Evolutionary conservation across 148 eudicot genomes (phyloP), one percentile per base, ranked within the genome.

Genomic region (Vaccinium corymbosum): DNA sequence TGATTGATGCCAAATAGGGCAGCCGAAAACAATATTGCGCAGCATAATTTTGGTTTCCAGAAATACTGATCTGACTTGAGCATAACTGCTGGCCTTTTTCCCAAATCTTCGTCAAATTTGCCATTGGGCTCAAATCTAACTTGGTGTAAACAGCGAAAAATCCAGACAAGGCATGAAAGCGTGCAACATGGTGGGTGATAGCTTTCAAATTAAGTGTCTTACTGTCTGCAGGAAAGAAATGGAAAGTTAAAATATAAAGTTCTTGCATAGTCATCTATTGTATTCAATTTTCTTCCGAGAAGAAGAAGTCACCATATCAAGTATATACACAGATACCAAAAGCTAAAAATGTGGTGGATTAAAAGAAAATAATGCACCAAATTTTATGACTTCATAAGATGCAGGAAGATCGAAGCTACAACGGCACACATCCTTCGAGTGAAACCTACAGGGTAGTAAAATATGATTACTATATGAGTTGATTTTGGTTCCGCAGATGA

Each of bases 151-250:
- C 90, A 50, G 92, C 98, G 53, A 89, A 95, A 87, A 95, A 95
- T 62, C 97, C 97, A 17, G 98, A 93, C 81, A 95, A 86, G 81
- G 98, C 98, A 81, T 95, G 94, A 82, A 91, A 95, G 22, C 86
- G 92, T 50, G 83, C 25, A 76, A 85, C 81, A 3, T 83, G 68
- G 61, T 83, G 86, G 55, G 90, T 84, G 59, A 49, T 61, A 1
- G 16, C 76, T 46, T 84, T 75, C 79, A 82, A 62, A 79, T 88
- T 84, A 9, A 84, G 85, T 53, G 73, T 49, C 22, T 66, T 51
- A n/a, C 76, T 84, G 73, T 89, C 93, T 91, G 91, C 80, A 85
- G 76, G 76, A 80, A 48, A 87, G 79, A 84, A 86, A 81, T 74
- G 72, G 62, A 51, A 74, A 48, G 53, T 86, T 74, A 72, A 55